Conservation (phyloP, 768 basidiomycete species). For the Krasilnikovozyma curviuscula region DNA sequence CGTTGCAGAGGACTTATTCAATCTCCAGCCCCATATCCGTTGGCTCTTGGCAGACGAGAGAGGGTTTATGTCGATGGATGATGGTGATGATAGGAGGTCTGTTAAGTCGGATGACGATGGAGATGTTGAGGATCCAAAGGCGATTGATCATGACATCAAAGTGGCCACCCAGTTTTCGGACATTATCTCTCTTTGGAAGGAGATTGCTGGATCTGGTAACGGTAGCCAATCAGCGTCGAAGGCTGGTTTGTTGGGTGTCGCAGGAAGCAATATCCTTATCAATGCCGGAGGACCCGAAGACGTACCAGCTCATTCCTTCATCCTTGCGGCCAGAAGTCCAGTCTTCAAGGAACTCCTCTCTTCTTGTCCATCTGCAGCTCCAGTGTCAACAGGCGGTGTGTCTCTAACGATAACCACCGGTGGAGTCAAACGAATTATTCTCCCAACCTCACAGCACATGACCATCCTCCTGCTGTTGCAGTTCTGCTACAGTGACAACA, state of each 20-base stretch:
- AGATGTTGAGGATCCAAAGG: conserved; percentile 29
- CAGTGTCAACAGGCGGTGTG: conserved; percentile 3
- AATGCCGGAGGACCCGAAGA: conserved; percentile 7
- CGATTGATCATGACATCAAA: conserved; percentile 21
- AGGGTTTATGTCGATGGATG: not conserved
- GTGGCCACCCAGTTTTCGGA: conserved; percentile 20
- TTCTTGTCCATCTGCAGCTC: not conserved
- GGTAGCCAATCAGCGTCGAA: conserved; percentile 19
- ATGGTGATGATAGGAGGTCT: conserved; percentile 4
- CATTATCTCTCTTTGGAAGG: conserved; percentile 10
- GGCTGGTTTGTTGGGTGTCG: conserved; percentile 6
- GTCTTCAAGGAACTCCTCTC: conserved; percentile 33
- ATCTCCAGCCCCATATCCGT: conserved; percentile 43
- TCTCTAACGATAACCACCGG: conserved; percentile 21
- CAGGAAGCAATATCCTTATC: conserved; percentile 16
- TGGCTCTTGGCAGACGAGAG: conserved; percentile 15
- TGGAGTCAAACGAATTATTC: conserved; percentile 8
- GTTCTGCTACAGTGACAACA: conserved; percentile 73
- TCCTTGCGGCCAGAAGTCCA: conserved; percentile 44
- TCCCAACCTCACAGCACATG: conserved; percentile 44
- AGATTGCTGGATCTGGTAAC: too few species aligned
- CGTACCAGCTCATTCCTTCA: conserved; percentile 44
- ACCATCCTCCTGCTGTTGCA: conserved; percentile 54
- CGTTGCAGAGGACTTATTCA: conserved; percentile 46
- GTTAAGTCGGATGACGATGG: conserved; percentile 25